Conservation (phyloP, 1,284 basidiomycete species). For the Marasmius sp. region DNA sequence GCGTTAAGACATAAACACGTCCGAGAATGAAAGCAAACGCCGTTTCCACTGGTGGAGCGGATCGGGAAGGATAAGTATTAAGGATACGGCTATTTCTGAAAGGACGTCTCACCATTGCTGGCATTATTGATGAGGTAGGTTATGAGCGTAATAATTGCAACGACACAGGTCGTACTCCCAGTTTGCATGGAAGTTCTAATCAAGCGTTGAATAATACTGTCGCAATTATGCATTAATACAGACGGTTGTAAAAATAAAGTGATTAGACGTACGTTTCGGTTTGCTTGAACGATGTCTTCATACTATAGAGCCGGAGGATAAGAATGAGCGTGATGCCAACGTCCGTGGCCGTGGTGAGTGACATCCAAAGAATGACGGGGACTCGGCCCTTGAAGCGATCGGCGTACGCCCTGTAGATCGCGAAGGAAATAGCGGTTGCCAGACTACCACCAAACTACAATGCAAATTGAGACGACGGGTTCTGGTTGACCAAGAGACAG, state of each 20-base stretch:
- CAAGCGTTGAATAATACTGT: constrained; percentile 3
- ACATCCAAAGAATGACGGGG: not conserved
- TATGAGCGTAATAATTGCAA: constrained; percentile 1
- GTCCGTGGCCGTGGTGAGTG: not conserved
- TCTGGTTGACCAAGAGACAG: not conserved
- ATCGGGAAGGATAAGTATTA: not conserved
- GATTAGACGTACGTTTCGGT: not conserved
- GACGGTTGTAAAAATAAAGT: too few species aligned
- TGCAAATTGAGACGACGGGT: not conserved
- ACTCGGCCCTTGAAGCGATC: not conserved
- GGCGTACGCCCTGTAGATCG: not conserved
- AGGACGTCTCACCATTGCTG: constrained; percentile 1
- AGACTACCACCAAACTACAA: not conserved
- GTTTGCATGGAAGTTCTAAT: constrained; percentile 7
- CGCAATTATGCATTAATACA: too few species aligned
- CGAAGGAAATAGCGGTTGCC: not conserved
- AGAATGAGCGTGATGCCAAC: not conserved
- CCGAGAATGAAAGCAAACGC: constrained; percentile 3
- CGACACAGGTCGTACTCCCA: constrained; percentile 3
- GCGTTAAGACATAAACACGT: not conserved
- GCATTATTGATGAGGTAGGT: constrained; percentile 1
- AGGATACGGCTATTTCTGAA: not conserved
- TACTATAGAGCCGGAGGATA: not conserved
- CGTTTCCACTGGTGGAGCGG: not conserved
- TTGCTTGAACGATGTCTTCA: not conserved